Evolutionary conservation across 192 early-diverging fungal species (phyloP), one percentile per base, ranked within the genome.

Genomic region (Backusella liffmaniae): DNA sequence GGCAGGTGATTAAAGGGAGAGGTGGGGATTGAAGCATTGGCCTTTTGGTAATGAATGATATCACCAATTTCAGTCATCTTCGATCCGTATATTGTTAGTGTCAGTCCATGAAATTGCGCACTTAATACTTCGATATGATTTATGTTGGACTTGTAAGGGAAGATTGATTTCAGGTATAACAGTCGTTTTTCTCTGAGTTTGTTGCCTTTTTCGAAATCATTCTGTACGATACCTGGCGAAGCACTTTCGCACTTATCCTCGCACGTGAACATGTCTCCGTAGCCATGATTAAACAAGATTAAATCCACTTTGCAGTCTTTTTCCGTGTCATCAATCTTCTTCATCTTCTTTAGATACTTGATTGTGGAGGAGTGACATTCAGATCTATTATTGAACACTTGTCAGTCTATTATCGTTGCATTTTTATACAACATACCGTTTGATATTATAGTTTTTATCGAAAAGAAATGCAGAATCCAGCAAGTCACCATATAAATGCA

Each of bases 81-180:
- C n/a, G n/a, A n/a, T n/a, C n/a, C n/a, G n/a, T n/a, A n/a, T n/a
- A n/a, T n/a, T n/a, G n/a, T n/a, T n/a, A n/a, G n/a, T n/a, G n/a
- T n/a, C n/a, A n/a, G n/a, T n/a, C n/a, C n/a, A n/a, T n/a, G n/a
- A n/a, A n/a, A n/a, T n/a, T n/a, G n/a, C n/a, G n/a, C n/a, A n/a
- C n/a, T 67, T 2, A 67, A 67, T 70, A 70, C 41, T 70, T 70
- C 68, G 41, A 70, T 70, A 70, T 70, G 68, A 41, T 70, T 36
- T 41, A 70, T 70, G 39, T 39, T 41, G 39, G 68, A 70, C 10
- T 36, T 36, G 68, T 70, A 70, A 70, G 68, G 68, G 36, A 70
- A 21, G 36, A 46, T 41, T 70, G 68, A 70, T 70, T 70, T 36
- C 5, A 39, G 21, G 68, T 70, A 70, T 70, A 15, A 41, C 23